A percentile compares a stretch with the other conserved stretches of the same genome.
These are phyloP conservation scores for Pelargonium cotyledonis DNA, from an alignment of 441 rosid genomes.

Conservation along the genomic window DNA sequence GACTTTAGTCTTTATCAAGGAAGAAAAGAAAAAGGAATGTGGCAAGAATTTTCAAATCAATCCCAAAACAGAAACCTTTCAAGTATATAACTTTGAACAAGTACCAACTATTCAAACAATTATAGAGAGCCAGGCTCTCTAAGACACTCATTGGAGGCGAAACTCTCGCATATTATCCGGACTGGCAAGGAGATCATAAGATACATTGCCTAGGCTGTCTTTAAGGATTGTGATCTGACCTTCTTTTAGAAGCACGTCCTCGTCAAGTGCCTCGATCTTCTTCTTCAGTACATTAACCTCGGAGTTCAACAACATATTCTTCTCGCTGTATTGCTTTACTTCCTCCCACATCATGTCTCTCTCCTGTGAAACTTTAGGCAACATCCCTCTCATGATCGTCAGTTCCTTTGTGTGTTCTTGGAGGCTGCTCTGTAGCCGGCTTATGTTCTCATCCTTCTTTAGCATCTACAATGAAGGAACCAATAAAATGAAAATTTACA, in stretches of 20 bases:
- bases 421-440: slow-evolving; percentile 44
- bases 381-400: slow-evolving; percentile 36
- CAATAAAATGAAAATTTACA: neutral
- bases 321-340: slow-evolving; percentile 64
- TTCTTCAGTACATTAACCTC: slow-evolving; percentile 59
- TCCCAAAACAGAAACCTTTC: neutral
- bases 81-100: slow-evolving; percentile 28
- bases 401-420: slow-evolving; percentile 59
- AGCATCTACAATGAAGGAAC: slow-evolving; percentile 37
- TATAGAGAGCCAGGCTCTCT: neutral
- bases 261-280: slow-evolving; percentile 68
- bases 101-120: slow-evolving; percentile 17
- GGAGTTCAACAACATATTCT: slow-evolving; percentile 71
- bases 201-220: slow-evolving; percentile 54
- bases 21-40: too few relatives aligned
- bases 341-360: slow-evolving; percentile 87
- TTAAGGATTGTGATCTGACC: slow-evolving; percentile 88
- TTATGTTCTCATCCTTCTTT: slow-evolving; percentile 66
- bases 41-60: neutral
- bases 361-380: slow-evolving; percentile 68
- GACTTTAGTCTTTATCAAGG: neutral
- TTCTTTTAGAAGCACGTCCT: slow-evolving; percentile 76
- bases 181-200: slow-evolving; percentile 53
- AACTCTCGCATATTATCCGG: slow-evolving; percentile 41
- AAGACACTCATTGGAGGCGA: slow-evolving; percentile 31